Base-by-base conservation (phyloP, 768 basidiomycete genomes). In the Lactifluus pinguis region DNA sequence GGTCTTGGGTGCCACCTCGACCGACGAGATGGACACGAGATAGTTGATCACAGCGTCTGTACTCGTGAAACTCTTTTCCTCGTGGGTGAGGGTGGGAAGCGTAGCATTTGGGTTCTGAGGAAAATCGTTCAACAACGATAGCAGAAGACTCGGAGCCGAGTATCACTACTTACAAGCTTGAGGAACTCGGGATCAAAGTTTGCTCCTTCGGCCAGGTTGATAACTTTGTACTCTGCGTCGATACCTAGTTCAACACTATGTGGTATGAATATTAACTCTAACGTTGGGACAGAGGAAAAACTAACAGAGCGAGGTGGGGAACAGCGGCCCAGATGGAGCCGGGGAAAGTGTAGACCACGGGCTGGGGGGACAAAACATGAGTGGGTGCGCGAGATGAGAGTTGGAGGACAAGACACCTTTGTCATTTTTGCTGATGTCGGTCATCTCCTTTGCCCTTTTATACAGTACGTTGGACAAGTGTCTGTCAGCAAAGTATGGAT, bases 21-120 rank as follows among this genome's bases (percentile, higher is more conserved):
- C 70, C 17, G 75, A 71, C 6, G 79, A 73, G 57, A 77, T 71
- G 53, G 71, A 64, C 42, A 76, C 69, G 47, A 82, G 72, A 64
- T 76, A 76, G 38, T 69, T 66, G 11, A 74, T 70, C 48, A 80
- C 80, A 2, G 75, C 73, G 11, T 66, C 67, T 29, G 78, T 79
- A 65, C 69, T 75, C 58, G 72, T 74, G 68, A 75, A 77, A 7
- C 48, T 36, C 29, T 50, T 50, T 14, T 44, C 64, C 0, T n/a
- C 41, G 3, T 59, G 50, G 0, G 45, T 51, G 29, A 65, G 53
- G 6, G 51, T 53, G 6, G 64, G 62, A 9, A 64, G 25, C 7
- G 62, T 63, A 14, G 50, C 62, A 56, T 55, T 44, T 3, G 62
- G 62, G 25, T 57, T 64, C 64, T 65, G 49, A 67, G 57, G n/a